Conservation (phyloP, 345 rosid species). For the Brassica napus region Da-Ae NC_063442.1:1554001-1554500, state of each 20-base stretch:
- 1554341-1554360: no score
- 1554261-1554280: constrained; percentile 27
- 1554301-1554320: constrained; percentile 29
- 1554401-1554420: no score
- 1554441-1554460: no score
- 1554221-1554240: constrained; percentile 36
- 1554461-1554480: no score
- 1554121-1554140: constrained; percentile 29
- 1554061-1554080: constrained; percentile 35
- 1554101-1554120: constrained; percentile 23
- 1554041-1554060: constrained; percentile 39
- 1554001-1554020: constrained; percentile 39
- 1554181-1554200: constrained; percentile 29
- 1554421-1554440: no score
- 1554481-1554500: no score
- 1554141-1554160: constrained; percentile 30
- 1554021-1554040: constrained; percentile 23
- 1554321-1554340: no score
- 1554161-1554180: constrained; percentile 36
- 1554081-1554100: constrained; percentile 18
- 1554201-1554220: constrained; percentile 26
- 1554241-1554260: constrained; percentile 23
- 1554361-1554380: no score
- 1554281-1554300: constrained; percentile 33
- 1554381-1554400: no score